Percentiles rank a stretch among this genome's conserved stretches.
Evolutionary conservation across 805 yeast genomes (phyloP).

Genomic region (Pichia eremophila): DNA sequence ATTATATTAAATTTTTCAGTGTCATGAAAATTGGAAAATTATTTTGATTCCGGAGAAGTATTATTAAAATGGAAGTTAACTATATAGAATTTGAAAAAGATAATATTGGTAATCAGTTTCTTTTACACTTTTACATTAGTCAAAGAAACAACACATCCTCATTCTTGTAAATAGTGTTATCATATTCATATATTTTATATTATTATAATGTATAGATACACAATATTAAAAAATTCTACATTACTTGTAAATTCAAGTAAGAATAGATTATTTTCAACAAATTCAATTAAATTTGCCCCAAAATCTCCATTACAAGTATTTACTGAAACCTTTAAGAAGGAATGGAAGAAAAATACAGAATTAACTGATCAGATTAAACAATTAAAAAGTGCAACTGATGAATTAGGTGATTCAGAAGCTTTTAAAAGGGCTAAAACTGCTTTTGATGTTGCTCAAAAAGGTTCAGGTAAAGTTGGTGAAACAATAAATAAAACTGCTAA

Average conservation of each 20-base stretch:
- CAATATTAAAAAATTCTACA: neutral
- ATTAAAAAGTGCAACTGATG: slow-evolving; percentile 90
- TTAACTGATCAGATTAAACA: slow-evolving; percentile 90
- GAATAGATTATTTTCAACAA: neutral
- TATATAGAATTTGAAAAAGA: too few relatives aligned
- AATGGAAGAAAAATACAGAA: slow-evolving; percentile 85
- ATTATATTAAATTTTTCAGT: neutral
- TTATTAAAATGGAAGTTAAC: too few relatives aligned
- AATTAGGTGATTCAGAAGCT: slow-evolving; percentile 88
- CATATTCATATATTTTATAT: too few relatives aligned
- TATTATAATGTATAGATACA: slow-evolving; percentile 5
- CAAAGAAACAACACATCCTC: neutral
- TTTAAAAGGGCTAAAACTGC: slow-evolving; percentile 91
- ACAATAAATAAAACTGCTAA: slow-evolving; percentile 86
- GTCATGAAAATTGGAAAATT: neutral
- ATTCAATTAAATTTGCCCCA: slow-evolving; percentile 7
- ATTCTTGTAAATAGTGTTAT: neutral
- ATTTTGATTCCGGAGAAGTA: neutral
- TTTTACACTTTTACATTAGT: neutral
- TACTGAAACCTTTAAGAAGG: slow-evolving; percentile 81
- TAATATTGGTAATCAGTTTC: too few relatives aligned
- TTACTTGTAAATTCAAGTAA: slow-evolving; percentile 1
- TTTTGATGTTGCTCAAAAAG: slow-evolving; percentile 71
- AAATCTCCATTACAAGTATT: slow-evolving; percentile 87
- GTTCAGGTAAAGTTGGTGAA: slow-evolving; percentile 50